A percentile compares a stretch with the other conserved stretches of the same genome.
Evolutionary conservation across 2,329 filamentous ascomycete species (phyloP).

Genomic region (Penicillium hordei): DNA sequence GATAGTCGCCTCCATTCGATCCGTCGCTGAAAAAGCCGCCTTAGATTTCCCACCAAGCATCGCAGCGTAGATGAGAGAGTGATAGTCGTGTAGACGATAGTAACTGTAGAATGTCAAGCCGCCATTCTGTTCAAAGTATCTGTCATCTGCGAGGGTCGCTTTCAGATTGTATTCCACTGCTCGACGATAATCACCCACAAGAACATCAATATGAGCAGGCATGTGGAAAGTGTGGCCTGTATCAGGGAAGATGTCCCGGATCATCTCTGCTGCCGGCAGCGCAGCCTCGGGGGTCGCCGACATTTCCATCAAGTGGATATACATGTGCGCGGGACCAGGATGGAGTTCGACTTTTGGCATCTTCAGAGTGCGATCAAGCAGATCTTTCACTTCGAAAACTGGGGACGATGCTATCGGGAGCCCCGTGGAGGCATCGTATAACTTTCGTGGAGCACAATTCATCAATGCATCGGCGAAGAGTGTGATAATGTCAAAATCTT

Average conservation of each 20-base stretch:
- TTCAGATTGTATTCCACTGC: constrained; percentile 66
- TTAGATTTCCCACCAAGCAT: constrained; percentile 69
- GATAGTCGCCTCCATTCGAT: constrained; percentile 60
- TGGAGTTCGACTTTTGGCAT: constrained; percentile 54
- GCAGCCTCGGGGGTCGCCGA: constrained; percentile 63
- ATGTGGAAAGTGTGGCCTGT: constrained; percentile 71
- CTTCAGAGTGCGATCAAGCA: constrained; percentile 60
- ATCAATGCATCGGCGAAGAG: constrained; percentile 65
- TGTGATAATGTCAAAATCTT: constrained; percentile 61
- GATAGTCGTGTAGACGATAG: constrained; percentile 71
- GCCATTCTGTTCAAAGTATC: constrained; percentile 60
- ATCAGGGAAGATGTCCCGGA: constrained; percentile 66
- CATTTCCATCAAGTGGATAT: constrained; percentile 77
- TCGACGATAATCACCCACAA: constrained; percentile 68
- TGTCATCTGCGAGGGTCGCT: constrained; percentile 67
- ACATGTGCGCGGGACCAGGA: constrained; percentile 69
- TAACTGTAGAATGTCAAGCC: constrained; percentile 69
- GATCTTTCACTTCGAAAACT: constrained; percentile 56
- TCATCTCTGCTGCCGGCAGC: constrained; percentile 58
- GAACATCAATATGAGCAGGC: constrained; percentile 72
- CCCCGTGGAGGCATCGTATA: constrained; percentile 59
- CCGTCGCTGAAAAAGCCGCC: constrained; percentile 60
- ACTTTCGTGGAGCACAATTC: constrained; percentile 62
- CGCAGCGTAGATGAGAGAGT: constrained; percentile 72
- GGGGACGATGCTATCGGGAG: constrained; percentile 44